phyloP scores from a whole-genome alignment of 805 yeast species.

The Yarrowia deformans region DNA sequence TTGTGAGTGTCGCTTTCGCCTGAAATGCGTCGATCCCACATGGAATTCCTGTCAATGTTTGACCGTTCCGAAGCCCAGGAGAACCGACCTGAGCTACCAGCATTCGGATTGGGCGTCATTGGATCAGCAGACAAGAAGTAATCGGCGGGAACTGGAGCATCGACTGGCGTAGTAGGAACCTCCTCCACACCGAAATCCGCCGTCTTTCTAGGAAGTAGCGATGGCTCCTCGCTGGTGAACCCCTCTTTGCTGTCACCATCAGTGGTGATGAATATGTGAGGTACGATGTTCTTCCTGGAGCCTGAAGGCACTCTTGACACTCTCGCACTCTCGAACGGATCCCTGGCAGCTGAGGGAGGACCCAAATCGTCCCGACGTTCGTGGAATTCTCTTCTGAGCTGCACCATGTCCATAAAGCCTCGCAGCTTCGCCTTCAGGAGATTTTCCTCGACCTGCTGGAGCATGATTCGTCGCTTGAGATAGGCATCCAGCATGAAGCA shows the following conservation, averaged over 20 bases:
- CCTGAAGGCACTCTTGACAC: not conserved
- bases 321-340: slow-evolving; percentile 11
- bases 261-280: slow-evolving; percentile 9
- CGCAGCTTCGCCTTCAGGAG: slow-evolving; percentile 42
- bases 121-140: slow-evolving; percentile 25
- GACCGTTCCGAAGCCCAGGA: slow-evolving; percentile 29
- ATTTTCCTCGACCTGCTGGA: slow-evolving; percentile 46
- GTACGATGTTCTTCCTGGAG: slow-evolving; percentile 19
- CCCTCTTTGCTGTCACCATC: slow-evolving; percentile 21
- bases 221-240: slow-evolving; percentile 9
- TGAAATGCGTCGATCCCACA: slow-evolving; percentile 7
- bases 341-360: not conserved
- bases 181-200: slow-evolving; percentile 15
- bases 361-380: slow-evolving; percentile 12
- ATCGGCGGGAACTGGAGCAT: slow-evolving; percentile 5
- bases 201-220: slow-evolving; percentile 22
- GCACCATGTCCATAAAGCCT: slow-evolving; percentile 44
- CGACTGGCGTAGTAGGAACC: slow-evolving; percentile 17
- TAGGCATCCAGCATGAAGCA: slow-evolving; percentile 59
- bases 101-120: slow-evolving; percentile 20
- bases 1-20: slow-evolving; percentile 5
- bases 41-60: not conserved
- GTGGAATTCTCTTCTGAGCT: slow-evolving; percentile 27
- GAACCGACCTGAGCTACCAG: slow-evolving; percentile 12
- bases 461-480: slow-evolving; percentile 47